Percentiles rank a stretch among this genome's conserved stretches.
Conservation (phyloP, 768 basidiomycete species). For the Tylopilus balloui region DNA sequence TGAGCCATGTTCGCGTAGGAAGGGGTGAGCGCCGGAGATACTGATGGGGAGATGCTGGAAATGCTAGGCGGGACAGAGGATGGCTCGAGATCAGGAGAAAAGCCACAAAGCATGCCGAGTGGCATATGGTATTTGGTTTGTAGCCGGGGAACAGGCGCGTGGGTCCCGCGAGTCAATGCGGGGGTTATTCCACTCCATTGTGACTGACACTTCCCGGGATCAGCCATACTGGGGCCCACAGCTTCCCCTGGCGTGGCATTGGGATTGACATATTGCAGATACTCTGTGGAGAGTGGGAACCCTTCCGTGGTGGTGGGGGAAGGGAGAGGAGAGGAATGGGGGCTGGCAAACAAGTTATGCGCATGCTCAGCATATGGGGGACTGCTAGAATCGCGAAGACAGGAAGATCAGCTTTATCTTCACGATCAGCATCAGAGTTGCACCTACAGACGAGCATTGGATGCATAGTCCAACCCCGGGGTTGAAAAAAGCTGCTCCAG, state of each 20-base stretch:
- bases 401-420: conserved; percentile 1
- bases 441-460: conserved; percentile 1
- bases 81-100: background rate
- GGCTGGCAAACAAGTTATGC: background rate
- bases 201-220: background rate
- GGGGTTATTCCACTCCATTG: background rate
- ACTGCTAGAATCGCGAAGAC: background rate
- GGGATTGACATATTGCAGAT: background rate
- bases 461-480: background rate
- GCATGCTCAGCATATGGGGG: background rate
- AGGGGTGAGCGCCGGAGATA: background rate
- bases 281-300: background rate
- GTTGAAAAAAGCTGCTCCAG: background rate
- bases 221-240: background rate
- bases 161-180: background rate
- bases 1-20: background rate
- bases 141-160: background rate
- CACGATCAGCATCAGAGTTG: background rate
- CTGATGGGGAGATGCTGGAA: background rate
- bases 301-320: background rate
- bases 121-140: background rate
- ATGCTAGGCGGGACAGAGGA: background rate
- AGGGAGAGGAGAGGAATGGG: background rate
- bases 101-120: background rate
- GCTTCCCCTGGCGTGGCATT: background rate